Evolutionary conservation across 805 yeast species (phyloP).

Genomic region (Yamadazyma ubonensis): DNA sequence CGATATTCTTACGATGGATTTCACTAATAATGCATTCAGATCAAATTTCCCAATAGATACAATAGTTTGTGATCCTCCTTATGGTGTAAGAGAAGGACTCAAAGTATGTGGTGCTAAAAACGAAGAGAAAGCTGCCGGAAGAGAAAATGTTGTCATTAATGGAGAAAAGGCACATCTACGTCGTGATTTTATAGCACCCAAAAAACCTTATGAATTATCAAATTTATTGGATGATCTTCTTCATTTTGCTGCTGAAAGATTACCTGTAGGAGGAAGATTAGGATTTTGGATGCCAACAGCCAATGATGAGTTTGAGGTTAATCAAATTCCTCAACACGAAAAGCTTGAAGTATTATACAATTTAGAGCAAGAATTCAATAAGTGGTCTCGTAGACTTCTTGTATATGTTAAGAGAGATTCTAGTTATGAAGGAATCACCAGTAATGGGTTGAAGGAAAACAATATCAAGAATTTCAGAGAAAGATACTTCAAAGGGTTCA

Average conservation of each 20-base stretch:
- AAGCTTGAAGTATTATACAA: conserved; percentile 67
- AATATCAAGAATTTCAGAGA: conserved; percentile 64
- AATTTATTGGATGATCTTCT: conserved; percentile 75
- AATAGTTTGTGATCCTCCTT: conserved; percentile 95
- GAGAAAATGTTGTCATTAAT: conserved; percentile 70
- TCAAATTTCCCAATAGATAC: conserved; percentile 62
- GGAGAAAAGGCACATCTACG: conserved; percentile 76
- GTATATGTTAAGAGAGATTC: conserved; percentile 69
- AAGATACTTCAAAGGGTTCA: conserved; percentile 71
- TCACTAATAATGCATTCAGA: conserved; percentile 85
- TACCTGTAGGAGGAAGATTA: conserved; percentile 74
- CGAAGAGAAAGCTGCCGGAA: conserved; percentile 66
- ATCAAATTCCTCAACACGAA: conserved; percentile 76
- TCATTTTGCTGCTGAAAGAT: conserved; percentile 65
- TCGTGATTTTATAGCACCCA: conserved; percentile 86
- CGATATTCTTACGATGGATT: conserved; percentile 89
- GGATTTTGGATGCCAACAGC: conserved; percentile 99
- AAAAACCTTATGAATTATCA: conserved; percentile 83
- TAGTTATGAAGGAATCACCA: conserved; percentile 47
- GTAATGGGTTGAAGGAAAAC: conserved; percentile 42
- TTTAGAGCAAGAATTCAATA: conserved; percentile 84
- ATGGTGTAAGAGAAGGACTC: conserved; percentile 94
- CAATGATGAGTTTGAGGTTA: conserved; percentile 71
- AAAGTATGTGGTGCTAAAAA: conserved; percentile 84
- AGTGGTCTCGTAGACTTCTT: conserved; percentile 87